Evolutionary conservation across 2,329 filamentous ascomycete genomes (phyloP).

Genomic region (Cladorrhinum sp.): DNA sequence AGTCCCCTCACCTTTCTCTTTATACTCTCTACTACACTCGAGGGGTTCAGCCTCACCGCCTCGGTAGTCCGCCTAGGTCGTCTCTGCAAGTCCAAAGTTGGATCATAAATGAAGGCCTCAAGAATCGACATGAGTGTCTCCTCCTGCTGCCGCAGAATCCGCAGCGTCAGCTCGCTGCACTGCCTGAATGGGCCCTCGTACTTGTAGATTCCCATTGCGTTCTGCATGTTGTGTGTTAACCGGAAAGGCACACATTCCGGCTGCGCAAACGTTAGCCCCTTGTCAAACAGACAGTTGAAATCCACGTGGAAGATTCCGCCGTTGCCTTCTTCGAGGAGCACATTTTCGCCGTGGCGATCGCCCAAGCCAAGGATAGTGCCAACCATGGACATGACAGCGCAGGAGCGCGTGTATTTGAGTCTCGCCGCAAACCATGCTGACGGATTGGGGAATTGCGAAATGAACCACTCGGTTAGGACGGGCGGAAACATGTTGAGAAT

Average conservation of each 20-base stretch:
- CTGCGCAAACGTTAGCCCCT: conserved; percentile 90
- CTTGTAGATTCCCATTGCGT: conserved; percentile 92
- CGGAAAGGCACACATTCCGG: conserved; percentile 95
- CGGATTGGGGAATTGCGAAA: conserved; percentile 90
- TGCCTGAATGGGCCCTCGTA: conserved; percentile 91
- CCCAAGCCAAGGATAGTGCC: conserved; percentile 91
- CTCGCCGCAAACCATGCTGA: conserved; percentile 88
- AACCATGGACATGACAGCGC: conserved; percentile 99
- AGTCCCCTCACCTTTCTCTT: conserved; percentile 81
- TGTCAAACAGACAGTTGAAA: conserved; percentile 99
- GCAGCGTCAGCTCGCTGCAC: conserved; percentile 83
- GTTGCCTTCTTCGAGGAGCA: conserved; percentile 88
- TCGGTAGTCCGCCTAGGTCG: conserved; percentile 60
- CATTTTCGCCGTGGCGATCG: conserved; percentile 95
- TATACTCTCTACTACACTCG: conserved; percentile 85
- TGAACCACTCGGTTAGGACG: conserved; percentile 90
- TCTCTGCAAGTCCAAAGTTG: conserved; percentile 83
- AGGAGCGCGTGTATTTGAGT: conserved; percentile 85
- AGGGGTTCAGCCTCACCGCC: conserved; percentile 51
- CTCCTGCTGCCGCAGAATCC: conserved; percentile 82
- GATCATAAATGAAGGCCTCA: conserved; percentile 95
- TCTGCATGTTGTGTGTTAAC: conserved; percentile 96
- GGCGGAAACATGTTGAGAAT: conserved; percentile 69
- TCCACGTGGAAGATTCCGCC: conserved; percentile 96
- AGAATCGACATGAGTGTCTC: conserved; percentile 97